Conservation (phyloP, 345 rosid species). For the Hypericum androsaemum region DNA sequence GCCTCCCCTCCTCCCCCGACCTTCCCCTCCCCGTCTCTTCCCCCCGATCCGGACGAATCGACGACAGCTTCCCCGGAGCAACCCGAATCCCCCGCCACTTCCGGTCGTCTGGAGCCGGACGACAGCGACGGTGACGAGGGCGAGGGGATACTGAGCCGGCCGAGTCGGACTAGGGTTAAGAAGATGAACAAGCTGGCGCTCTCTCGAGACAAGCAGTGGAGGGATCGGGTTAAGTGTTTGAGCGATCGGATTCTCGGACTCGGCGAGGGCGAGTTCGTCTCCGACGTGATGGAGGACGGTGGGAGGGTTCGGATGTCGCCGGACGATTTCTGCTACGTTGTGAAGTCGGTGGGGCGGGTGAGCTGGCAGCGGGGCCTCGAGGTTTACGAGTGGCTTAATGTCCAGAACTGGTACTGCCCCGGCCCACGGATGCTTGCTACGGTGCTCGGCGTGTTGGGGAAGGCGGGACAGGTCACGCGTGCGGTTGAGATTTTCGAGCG, state of each 20-base stretch:
- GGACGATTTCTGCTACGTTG: conserved; percentile 74
- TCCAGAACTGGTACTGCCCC: conserved; percentile 74
- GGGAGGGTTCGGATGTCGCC: conserved; percentile 82
- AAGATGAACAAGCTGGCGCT: conserved; percentile 77
- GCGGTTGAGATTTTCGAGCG: conserved; percentile 71
- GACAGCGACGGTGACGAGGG: conserved; percentile 20
- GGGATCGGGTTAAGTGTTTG: conserved; percentile 59
- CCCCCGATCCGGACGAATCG: conserved; percentile 19
- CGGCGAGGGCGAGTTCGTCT: conserved; percentile 56
- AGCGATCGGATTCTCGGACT: conserved; percentile 54
- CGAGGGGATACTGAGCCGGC: conserved; percentile 32
- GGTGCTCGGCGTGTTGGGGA: conserved; percentile 71
- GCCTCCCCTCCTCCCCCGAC: conserved; percentile 27
- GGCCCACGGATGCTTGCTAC: conserved; percentile 80
- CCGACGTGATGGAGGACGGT: conserved; percentile 73
- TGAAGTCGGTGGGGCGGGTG: conserved; percentile 69
- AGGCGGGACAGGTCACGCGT: conserved; percentile 64
- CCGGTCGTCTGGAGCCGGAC: conserved; percentile 11
- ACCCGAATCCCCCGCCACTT: conserved; percentile 4
- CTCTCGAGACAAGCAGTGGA: conserved; percentile 82
- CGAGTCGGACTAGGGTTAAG: conserved; percentile 54
- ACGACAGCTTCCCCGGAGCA: conserved; percentile 1
- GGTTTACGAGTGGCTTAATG: conserved; percentile 92
- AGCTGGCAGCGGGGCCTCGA: conserved; percentile 91
- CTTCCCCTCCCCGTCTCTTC: conserved; percentile 25